Percentiles rank a stretch among this genome's conserved stretches.
Evolutionary conservation across 208 protist species (phyloP).

Genomic region (Tritrichomonas musculus): DNA sequence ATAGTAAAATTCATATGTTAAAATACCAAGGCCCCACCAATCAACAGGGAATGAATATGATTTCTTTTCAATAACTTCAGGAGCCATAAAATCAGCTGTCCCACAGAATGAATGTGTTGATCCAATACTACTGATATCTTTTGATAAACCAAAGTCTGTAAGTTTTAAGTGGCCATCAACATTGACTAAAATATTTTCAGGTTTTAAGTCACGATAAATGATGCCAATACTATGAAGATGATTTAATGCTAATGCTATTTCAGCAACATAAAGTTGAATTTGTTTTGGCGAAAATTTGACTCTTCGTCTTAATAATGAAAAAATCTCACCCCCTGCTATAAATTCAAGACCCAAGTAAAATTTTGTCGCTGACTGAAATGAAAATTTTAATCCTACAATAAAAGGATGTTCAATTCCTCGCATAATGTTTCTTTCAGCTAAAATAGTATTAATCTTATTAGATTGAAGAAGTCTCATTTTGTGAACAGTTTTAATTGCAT

Average conservation of each 20-base stretch:
- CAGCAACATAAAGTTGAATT: background rate
- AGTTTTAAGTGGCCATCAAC: background rate
- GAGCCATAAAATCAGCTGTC: constrained; percentile 14
- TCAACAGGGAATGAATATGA: background rate
- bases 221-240: constrained; percentile 30
- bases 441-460: background rate
- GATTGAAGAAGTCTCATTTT: background rate
- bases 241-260: constrained; percentile 17
- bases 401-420: background rate
- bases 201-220: constrained; percentile 34
- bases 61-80: background rate
- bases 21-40: constrained; percentile 29
- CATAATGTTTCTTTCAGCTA: background rate
- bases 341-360: constrained; percentile 25
- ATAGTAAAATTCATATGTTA: constrained; percentile 24
- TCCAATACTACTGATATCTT: background rate
- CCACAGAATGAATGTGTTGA: constrained; percentile 29
- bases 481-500: background rate
- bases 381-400: background rate
- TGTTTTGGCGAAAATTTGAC: background rate
- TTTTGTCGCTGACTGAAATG: background rate
- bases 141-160: constrained; percentile 30
- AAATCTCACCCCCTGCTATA: background rate
- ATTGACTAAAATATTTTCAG: constrained; percentile 26
- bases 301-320: background rate